A percentile compares a stretch with the other conserved stretches of the same genome.
These are phyloP conservation scores for Solanum chacoense DNA, from an alignment of 305 asterid species.

Conservation along the genomic window DNA sequence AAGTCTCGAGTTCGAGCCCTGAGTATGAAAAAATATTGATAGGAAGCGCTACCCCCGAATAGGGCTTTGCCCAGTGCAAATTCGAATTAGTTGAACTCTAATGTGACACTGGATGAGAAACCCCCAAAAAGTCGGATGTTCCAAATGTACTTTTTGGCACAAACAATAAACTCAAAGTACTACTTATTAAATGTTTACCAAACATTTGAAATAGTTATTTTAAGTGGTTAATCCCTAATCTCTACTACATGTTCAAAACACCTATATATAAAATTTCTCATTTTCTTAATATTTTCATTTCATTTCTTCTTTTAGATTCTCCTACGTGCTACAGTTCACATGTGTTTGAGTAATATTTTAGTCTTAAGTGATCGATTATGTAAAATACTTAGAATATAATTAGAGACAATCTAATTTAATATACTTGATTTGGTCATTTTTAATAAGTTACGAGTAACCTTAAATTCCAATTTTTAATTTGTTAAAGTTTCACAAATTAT, in stretches of 20 bases:
- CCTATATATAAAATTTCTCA: neutral
- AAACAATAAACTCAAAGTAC: neutral
- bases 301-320: neutral
- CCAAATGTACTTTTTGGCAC: neutral
- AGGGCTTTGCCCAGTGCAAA: rapidly evolving
- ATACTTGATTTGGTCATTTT: neutral
- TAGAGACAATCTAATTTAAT: neutral
- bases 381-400: neutral
- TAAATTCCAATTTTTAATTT: neutral
- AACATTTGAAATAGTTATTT: neutral
- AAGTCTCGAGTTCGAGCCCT: too few species aligned
- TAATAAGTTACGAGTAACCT: neutral
- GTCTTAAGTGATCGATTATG: neutral
- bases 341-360: neutral
- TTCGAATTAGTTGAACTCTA: neutral
- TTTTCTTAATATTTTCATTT: neutral
- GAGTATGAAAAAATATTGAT: too few species aligned
- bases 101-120: too few species aligned
- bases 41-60: neutral
- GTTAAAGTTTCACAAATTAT: neutral
- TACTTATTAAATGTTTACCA: neutral
- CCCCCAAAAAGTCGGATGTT: neutral
- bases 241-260: neutral
- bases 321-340: neutral
- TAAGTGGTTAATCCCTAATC: neutral